Percentiles rank a stretch among this genome's conserved stretches.
Conservation (phyloP, 2,329 filamentous ascomycete genomes). For the Epichloe festucae region DNA sequence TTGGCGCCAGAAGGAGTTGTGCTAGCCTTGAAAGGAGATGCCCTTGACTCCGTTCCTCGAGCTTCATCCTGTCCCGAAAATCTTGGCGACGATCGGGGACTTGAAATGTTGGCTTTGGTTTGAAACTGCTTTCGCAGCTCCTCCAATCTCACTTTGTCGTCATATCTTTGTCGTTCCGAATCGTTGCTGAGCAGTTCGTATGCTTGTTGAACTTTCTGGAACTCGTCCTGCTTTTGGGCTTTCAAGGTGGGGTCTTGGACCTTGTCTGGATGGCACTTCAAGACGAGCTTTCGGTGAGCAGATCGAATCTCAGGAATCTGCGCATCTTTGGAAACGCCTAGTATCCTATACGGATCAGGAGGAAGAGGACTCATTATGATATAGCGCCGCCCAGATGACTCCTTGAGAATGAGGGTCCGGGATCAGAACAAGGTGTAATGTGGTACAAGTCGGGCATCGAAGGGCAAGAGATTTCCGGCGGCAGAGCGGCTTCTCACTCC, state of each 20-base stretch:
- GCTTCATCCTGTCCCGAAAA: slow-evolving; percentile 14
- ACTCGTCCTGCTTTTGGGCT: slow-evolving; percentile 69
- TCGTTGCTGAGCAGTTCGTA: slow-evolving; percentile 85
- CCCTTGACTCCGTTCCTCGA: slow-evolving; percentile 12
- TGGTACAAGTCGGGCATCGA: neutral
- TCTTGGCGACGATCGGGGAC: slow-evolving; percentile 27
- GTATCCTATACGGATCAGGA: slow-evolving; percentile 65
- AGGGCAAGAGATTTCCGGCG: neutral
- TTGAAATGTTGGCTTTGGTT: slow-evolving; percentile 30
- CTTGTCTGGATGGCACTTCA: slow-evolving; percentile 88
- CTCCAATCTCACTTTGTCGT: slow-evolving; percentile 57
- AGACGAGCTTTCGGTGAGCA: slow-evolving; percentile 72
- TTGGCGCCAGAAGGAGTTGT: slow-evolving; percentile 21
- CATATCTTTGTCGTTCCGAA: slow-evolving; percentile 57
- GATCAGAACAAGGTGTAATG: neutral
- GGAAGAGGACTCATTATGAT: slow-evolving; percentile 36
- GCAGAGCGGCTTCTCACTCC: neutral
- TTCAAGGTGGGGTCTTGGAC: slow-evolving; percentile 67
- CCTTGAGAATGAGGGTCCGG: neutral
- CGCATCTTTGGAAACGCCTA: slow-evolving; percentile 63
- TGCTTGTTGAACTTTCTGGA: slow-evolving; percentile 82
- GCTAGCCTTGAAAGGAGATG: slow-evolving; percentile 26
- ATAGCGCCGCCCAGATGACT: neutral
- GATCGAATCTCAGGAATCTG: slow-evolving; percentile 59
- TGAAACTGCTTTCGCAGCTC: slow-evolving; percentile 46